Conservation (phyloP, 495 filamentous ascomycete genomes). For the Lasiosphaeria miniovina region DNA sequence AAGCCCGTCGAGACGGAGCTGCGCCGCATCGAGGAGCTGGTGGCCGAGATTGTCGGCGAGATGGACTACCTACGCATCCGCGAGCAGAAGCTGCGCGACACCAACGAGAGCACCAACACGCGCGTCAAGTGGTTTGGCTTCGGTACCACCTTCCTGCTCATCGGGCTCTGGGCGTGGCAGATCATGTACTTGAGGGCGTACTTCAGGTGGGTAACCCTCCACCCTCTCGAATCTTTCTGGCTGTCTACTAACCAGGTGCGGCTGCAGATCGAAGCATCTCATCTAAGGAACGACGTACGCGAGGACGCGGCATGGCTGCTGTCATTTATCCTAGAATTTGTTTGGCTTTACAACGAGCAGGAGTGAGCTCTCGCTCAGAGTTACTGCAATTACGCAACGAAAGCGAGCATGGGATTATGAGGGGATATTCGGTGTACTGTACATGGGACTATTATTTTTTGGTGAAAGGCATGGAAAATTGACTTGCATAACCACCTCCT, state of each 20-base stretch:
- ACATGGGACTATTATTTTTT: conserved; percentile 6
- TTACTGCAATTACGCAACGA: conserved; percentile 21
- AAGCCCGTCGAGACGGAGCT: conserved; percentile 97
- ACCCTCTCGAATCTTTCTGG: background rate
- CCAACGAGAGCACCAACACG: conserved; percentile 99
- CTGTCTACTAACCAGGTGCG: conserved; percentile 20
- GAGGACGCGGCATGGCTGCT: background rate
- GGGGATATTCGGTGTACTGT: conserved; percentile 17
- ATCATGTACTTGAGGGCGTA: conserved; percentile 96
- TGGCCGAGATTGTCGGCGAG: conserved; percentile 74
- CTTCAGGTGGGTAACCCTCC: conserved; percentile 62
- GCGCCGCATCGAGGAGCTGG: conserved; percentile 85
- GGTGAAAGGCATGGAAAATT: background rate
- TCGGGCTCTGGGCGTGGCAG: conserved; percentile 92
- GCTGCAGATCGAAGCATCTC: conserved; percentile 68
- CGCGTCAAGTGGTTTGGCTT: conserved; percentile 98
- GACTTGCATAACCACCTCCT: background rate
- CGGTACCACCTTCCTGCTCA: conserved; percentile 88
- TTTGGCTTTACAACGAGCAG: conserved; percentile 17
- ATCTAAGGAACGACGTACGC: conserved; percentile 51
- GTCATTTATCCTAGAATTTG: conserved; percentile 2
- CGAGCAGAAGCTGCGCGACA: conserved; percentile 95
- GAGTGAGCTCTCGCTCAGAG: conserved; percentile 18
- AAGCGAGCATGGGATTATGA: conserved; percentile 28
- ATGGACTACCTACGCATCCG: conserved; percentile 88